Evolutionary conservation across 1,139 yeast species (phyloP), one percentile per base, ranked within the genome.

Genomic region (Diutina scorzettiae): DNA sequence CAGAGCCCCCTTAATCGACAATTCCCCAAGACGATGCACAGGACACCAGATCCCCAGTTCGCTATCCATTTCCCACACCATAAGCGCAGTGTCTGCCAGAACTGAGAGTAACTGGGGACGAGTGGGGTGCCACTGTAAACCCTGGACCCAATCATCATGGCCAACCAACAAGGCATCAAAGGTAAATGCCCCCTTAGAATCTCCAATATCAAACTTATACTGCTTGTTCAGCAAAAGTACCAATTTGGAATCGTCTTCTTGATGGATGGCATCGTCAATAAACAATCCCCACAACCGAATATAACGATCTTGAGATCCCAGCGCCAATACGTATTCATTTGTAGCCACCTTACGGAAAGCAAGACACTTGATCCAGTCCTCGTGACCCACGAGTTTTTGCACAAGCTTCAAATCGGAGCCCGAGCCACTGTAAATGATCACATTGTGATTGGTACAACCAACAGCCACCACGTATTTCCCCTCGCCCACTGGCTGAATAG

Each of bases 111-210:
- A 65, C 50, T 74, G 77, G 20, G 76, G 56, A 45, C 73, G 70
- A 3, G 41, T 20, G 21, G 82, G 81, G 53, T 82, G 84, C 97
- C 98, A 93, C 44, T 72, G 69, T 39, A 91, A 66, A 7, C 87
- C 79, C 11, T 91, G 78, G 24, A 93, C 81, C 98, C 98, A 93
- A 59, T 93, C 99, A 56, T 93, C 99, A 58, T 93, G 98, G 8
- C 98, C 98, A 82, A 91, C 81, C 27, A 93, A 77, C 48, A 93
- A 72, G 0, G 98, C 96, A 56, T 93, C 98, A 55, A 87, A 87
- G 49, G 77, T 78, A 45, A 86, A 71, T 0, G 86, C 76, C 43
- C 71, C 73, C 3, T n/a, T 8, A 5, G 25, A n/a, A 6, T 23
- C 20, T 1, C 59, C 64, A 12, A 74, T 53, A 9, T 53, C 46